Evolutionary conservation across 2,329 filamentous ascomycete genomes (phyloP), one percentile per base, ranked within the genome.

Genomic region (Pseudocercospora musae): DNA sequence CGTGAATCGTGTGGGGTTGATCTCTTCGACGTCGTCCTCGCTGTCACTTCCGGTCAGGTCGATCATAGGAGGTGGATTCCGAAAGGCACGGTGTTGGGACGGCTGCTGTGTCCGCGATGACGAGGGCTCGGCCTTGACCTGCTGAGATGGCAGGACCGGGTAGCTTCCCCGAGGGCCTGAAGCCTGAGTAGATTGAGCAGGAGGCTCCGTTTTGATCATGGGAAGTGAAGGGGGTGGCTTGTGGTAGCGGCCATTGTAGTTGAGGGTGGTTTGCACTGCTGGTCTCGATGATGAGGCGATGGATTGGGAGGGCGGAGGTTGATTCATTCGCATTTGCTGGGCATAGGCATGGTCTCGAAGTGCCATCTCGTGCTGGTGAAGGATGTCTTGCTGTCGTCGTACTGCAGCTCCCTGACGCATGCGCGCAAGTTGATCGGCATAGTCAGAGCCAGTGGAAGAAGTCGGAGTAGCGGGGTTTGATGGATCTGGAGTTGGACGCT

Each of bases 21-120:
- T 71, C 53, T 72, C 72, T 23, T 60, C 46, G 13, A 70, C 53
- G 18, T 73, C 71, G 9, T 73, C 72, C 20, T 70, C 73, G 57
- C 69, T 69, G 59, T 72, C 73, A 58, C 65, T 68, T 37, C 60
- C 64, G 31, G 73, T 75, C 42, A 75, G 70, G 52, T 75, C 73
- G 11, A 75, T 68, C 10, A 74, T 59, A n/a, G 63, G 48, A 25
- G 59, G 48, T n/a, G 21, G 48, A n/a, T 23, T 25, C 21, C 65
- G 62, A 44, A 64, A 60, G 21, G 59, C 55, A 20, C 67, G 50
- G 44, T 66, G 61, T 20, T 63, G 70, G 9, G 40, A 57, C 15
- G 23, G 11, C 29, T 60, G 58, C 10, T 29, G 46, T 18, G 49
- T 52, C 18, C 31, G 15, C 13, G 50, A 29, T 6, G 42, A 42